Percentiles rank a stretch among this genome's conserved stretches.
These are phyloP conservation scores for Plasmodium adleri DNA, from an alignment of 169 alveolate species.

Conservation along the genomic window DNA sequence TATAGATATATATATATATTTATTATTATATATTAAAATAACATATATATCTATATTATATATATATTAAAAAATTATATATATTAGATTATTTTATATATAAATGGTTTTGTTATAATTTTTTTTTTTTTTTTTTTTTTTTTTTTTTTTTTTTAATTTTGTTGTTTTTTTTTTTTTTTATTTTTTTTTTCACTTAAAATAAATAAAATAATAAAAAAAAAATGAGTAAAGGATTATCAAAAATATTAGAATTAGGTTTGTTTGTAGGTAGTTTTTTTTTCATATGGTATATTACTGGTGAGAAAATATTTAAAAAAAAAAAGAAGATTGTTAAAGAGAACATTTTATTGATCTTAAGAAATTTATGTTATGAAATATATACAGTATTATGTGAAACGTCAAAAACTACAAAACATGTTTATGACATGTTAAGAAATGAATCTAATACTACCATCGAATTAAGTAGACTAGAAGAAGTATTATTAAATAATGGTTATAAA, in stretches of 20 bases:
- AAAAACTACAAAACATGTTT: conserved; percentile 48
- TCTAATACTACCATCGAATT: conserved; percentile 52
- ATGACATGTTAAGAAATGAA: conserved; percentile 55
- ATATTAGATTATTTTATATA: no score
- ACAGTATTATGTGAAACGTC: conserved; percentile 44
- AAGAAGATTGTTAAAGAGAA: conserved; percentile 52
- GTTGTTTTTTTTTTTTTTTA: neutral
- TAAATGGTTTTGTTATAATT: no score
- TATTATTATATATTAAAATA: no score
- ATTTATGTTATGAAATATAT: conserved; percentile 46
- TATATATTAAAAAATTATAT: no score
- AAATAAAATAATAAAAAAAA: conserved; percentile 4
- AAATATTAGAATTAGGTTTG: conserved; percentile 21
- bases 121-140: no score
- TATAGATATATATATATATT: no score
- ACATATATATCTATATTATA: no score
- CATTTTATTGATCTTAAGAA: conserved; percentile 40
- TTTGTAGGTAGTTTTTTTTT: conserved; percentile 53
- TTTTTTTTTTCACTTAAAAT: neutral
- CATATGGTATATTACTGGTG: conserved; percentile 67
- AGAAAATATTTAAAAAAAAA: conserved; percentile 25
- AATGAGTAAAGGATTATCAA: conserved; percentile 30
- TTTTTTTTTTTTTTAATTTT: no score
- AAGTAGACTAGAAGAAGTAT: conserved; percentile 61
- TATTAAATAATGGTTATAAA: conserved; percentile 54